Conservation (phyloP, 768 basidiomycete genomes). For the Agaricus blazei region DNA sequence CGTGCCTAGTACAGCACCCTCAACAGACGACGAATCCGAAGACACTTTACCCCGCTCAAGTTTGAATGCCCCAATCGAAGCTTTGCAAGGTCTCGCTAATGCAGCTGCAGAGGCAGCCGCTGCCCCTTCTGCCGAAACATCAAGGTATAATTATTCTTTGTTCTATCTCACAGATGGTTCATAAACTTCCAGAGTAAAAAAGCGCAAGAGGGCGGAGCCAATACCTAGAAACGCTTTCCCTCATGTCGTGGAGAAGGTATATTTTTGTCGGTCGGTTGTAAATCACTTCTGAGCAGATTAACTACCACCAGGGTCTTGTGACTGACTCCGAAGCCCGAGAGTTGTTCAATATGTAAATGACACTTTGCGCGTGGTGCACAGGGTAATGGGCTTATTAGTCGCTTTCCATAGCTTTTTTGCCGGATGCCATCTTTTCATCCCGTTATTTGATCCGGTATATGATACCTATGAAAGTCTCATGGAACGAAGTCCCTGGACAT, state of each 20-base stretch:
- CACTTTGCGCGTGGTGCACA: slow-evolving; percentile 17
- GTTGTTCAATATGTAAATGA: slow-evolving; percentile 80
- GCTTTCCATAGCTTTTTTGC: slow-evolving; percentile 77
- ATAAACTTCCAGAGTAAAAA: slow-evolving; percentile 56
- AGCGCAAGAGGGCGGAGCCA: slow-evolving; percentile 80
- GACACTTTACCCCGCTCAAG: slow-evolving; percentile 81
- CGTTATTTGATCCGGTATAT: slow-evolving; percentile 87
- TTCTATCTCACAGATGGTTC: slow-evolving; percentile 9
- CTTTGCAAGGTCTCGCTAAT: slow-evolving; percentile 89
- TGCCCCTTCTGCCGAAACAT: slow-evolving; percentile 59
- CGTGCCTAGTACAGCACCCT: slow-evolving; percentile 74
- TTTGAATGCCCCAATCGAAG: slow-evolving; percentile 90
- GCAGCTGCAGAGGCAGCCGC: slow-evolving; percentile 93
- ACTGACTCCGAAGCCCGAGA: slow-evolving; percentile 82
- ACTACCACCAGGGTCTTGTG: slow-evolving; percentile 65
- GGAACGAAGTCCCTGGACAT: slow-evolving; percentile 94
- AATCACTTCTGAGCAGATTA: background rate
- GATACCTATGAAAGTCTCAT: slow-evolving; percentile 91
- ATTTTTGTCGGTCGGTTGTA: too few species aligned
- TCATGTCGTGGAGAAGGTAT: slow-evolving; percentile 82
- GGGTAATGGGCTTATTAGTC: slow-evolving; percentile 28
- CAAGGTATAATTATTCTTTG: slow-evolving; percentile 40
- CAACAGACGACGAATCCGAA: slow-evolving; percentile 89
- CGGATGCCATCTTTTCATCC: slow-evolving; percentile 95
- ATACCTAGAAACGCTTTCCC: slow-evolving; percentile 84